These are phyloP conservation scores for Terana coerulea DNA, from an alignment of 768 basidiomycete genomes.

Conservation along the genomic window DNA sequence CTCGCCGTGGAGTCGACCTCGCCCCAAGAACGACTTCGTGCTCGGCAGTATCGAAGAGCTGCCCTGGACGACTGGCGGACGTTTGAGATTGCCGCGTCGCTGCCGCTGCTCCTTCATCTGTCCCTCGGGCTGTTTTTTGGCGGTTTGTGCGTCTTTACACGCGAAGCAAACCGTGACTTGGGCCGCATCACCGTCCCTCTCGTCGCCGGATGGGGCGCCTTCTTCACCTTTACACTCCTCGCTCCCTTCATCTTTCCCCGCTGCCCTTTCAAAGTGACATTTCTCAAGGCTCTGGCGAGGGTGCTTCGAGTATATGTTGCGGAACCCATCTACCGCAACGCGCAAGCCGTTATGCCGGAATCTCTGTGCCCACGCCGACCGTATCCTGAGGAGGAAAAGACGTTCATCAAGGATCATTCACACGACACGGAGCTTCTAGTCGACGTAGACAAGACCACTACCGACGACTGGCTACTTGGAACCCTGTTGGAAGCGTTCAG, in stretches of 20 bases:
- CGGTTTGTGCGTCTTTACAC: not conserved
- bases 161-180: not conserved
- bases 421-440: too few species aligned
- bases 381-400: too few species aligned
- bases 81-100: not conserved
- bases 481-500: too few species aligned
- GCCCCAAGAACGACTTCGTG: not conserved
- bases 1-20: not conserved
- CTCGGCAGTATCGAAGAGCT: constrained; percentile 2
- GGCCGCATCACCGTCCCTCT: not conserved
- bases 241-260: constrained; percentile 7
- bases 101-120: not conserved
- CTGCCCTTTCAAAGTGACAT: constrained; percentile 8
- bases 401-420: too few species aligned
- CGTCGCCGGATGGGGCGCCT: constrained; percentile 1
- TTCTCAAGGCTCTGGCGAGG: not conserved
- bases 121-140: not conserved
- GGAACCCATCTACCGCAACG: too few species aligned
- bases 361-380: too few species aligned
- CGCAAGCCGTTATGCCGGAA: too few species aligned
- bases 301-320: too few species aligned
- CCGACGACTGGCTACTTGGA: too few species aligned
- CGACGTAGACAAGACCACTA: too few species aligned
- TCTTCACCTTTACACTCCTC: not conserved
- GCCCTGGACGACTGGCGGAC: not conserved